Conservation (phyloP, 1,139 yeast species). For the Pichia terricola region DNA sequence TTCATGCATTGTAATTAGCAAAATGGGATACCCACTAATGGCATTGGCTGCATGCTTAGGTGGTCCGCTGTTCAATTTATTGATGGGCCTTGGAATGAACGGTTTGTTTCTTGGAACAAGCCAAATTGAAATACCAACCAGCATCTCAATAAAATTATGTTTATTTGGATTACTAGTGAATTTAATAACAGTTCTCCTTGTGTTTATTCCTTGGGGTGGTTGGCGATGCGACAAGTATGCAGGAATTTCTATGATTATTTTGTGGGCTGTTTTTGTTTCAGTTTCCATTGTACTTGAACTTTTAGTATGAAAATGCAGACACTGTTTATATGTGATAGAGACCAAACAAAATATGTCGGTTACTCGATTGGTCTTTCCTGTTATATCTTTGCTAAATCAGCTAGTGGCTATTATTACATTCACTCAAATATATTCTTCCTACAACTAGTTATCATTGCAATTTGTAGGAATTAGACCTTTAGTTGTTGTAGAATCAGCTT, state of each 20-base stretch:
- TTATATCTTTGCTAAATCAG: too few species aligned
- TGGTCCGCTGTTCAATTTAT: constrained; percentile 65
- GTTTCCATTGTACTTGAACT: constrained; percentile 9
- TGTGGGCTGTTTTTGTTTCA: constrained; percentile 46
- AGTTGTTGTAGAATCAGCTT: too few species aligned
- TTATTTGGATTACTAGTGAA: constrained; percentile 44
- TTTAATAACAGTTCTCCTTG: constrained; percentile 40
- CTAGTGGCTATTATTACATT: too few species aligned
- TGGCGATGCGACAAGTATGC: constrained; percentile 58
- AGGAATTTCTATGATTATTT: constrained; percentile 42
- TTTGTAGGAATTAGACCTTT: too few species aligned
- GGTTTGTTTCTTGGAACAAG: constrained; percentile 39
- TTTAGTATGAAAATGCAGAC: neutral
- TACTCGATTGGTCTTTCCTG: too few species aligned
- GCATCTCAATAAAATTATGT: constrained; percentile 29
- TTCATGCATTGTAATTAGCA: constrained; percentile 75
- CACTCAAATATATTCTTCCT: too few species aligned
- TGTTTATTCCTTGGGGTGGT: constrained; percentile 48
- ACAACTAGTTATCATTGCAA: too few species aligned
- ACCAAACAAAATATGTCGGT: too few species aligned
- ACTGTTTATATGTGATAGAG: constrained; percentile 1
- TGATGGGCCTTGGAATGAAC: constrained; percentile 58
- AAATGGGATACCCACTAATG: constrained; percentile 83
- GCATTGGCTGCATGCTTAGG: constrained; percentile 95
- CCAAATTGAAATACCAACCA: constrained; percentile 13